A percentile compares a stretch with the other conserved stretches of the same genome.
These are phyloP conservation scores for Xylaria sp. DNA, from an alignment of 2,329 filamentous ascomycete genomes.

Conservation along the genomic window DNA sequence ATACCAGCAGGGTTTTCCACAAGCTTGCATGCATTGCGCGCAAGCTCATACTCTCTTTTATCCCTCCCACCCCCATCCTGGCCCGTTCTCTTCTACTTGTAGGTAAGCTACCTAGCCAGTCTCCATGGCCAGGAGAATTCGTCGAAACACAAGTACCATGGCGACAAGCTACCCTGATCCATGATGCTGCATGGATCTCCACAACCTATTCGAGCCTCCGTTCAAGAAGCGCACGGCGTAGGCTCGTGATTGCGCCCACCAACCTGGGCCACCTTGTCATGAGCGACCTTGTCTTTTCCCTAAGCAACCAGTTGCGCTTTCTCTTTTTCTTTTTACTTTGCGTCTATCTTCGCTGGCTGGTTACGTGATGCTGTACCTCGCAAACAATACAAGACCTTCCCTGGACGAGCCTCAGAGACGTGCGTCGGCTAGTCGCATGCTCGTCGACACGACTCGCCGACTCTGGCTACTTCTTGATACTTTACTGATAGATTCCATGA, in stretches of 20 bases:
- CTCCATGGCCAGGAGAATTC: background rate
- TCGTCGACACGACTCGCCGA: background rate
- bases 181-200: conserved; percentile 24
- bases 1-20: conserved; percentile 13
- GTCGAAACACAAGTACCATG: background rate
- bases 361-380: background rate
- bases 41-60: conserved; percentile 8
- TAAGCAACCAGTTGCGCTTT: background rate
- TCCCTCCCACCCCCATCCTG: background rate
- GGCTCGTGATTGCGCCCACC: background rate
- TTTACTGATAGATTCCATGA: background rate
- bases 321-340: background rate
- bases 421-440: conserved; percentile 17
- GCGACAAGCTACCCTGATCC: conserved; percentile 19
- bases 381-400: background rate
- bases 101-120: background rate
- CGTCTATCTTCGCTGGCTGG: background rate
- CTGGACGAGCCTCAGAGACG: conserved; percentile 13
- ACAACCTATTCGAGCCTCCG: conserved; percentile 7
- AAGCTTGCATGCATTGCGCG: conserved; percentile 23
- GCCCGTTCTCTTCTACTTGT: background rate
- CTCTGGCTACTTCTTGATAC: background rate
- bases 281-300: background rate
- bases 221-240: background rate
- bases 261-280: background rate